Percentiles rank a stretch among this genome's conserved stretches.
Conservation (phyloP, 129 eudicot genomes). For the Flaveria robusta region DNA sequence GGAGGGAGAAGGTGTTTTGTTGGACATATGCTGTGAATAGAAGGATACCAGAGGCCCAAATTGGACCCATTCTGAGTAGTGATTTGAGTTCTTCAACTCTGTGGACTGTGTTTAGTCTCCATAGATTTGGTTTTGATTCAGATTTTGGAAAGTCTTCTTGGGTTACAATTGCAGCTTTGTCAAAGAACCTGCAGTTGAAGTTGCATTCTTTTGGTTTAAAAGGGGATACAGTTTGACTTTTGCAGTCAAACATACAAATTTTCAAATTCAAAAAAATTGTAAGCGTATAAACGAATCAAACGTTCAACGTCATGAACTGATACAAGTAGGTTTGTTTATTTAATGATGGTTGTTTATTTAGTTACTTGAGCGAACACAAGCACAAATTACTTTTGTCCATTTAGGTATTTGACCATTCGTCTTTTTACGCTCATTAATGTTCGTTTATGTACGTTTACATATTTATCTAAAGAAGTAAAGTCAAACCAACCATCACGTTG, state of each 20-base stretch:
- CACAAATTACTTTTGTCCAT: too few species aligned
- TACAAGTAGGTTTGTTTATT: too few species aligned
- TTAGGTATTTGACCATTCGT: too few species aligned
- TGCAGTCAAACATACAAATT: neutral
- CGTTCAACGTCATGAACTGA: too few species aligned
- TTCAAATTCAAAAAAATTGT: too few species aligned
- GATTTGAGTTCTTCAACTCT: conserved; percentile 87
- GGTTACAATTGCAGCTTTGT: conserved; percentile 85
- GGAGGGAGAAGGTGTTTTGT: conserved; percentile 78
- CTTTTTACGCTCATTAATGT: too few species aligned
- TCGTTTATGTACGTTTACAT: too few species aligned
- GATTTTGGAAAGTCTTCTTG: conserved; percentile 54
- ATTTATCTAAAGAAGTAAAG: too few species aligned
- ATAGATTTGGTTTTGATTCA: conserved; percentile 53
- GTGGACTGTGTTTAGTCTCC: conserved; percentile 84
- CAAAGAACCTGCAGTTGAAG: conserved; percentile 59
- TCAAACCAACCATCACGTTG: too few species aligned
- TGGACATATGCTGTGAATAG: conserved; percentile 80
- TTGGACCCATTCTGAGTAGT: conserved; percentile 79
- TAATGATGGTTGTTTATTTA: too few species aligned
- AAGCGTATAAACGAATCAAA: too few species aligned
- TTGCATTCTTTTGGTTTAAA: conserved; percentile 6
- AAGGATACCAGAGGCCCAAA: conserved; percentile 89
- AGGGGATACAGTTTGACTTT: neutral
- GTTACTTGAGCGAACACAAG: too few species aligned